Base-by-base conservation (phyloP, 768 basidiomycete species). In the Suillus sp. region DNA sequence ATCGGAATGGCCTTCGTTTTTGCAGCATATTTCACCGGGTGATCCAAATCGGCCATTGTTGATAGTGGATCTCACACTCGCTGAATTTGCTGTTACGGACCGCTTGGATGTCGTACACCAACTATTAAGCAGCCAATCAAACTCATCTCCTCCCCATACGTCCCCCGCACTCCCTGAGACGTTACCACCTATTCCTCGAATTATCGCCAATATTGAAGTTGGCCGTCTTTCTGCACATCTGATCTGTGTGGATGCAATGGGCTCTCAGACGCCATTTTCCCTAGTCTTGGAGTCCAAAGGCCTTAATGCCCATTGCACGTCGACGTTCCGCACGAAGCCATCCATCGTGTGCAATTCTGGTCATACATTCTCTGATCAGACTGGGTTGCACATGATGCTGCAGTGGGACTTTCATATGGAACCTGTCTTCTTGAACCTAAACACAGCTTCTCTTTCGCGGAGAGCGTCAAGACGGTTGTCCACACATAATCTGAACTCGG, bases 1-100 rank as follows among this genome's bases (percentile, higher is more conserved):
- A 25, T 81, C 81, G 3, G 85, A 87, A 71, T 92, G 88, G 89
- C 86, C 88, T 10, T 72, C 81, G 47, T 83, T 82, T n/a, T 83
- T 83, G 78, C 77, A 82, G 25, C 76, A 81, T 0, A 85, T 87
- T 67, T 71, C 88, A 50, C 65, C 75, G 14, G 85, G 83, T 27
- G 88, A 89, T 68, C 82, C 86, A 10, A 87, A 87, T 69, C 78
- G 82, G 11, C 80, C 90, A 13, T 77, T 87, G 14, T 54, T 90
- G 22, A 82, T 82, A 32, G 68, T 86, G 25, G 80, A 78, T 42
- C 65, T 80, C 47, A 78, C 72, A 32, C 62, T 87, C 14, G 79
- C 79, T 14, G 75, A 76, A 20, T 63, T 90, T 4, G 78, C 84
- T 35, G 61, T 88, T 30, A 80, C 82, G 7, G 88, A 88, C 61